A percentile compares a stretch with the other conserved stretches of the same genome.
Evolutionary conservation across 23 red algal species (phyloP).

Genomic region (Pyropia yezoensis): DNA sequence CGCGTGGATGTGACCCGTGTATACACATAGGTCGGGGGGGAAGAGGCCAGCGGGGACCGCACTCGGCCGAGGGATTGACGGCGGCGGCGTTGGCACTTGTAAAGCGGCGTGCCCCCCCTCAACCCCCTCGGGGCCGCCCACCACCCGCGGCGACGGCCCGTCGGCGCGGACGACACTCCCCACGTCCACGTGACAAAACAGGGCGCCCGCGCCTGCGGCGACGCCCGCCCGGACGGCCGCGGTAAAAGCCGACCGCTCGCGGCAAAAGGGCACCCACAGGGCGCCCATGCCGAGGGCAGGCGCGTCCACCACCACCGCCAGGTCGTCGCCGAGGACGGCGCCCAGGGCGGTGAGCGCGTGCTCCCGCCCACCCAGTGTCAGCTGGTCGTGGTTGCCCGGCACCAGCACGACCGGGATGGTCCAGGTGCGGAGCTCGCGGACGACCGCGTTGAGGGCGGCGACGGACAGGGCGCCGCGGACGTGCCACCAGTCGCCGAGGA

Average conservation of each 20-base stretch:
- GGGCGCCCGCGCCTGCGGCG: conserved; percentile 20
- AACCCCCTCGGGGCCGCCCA: no score
- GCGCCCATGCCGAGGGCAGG: conserved; percentile 49
- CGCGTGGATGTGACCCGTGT: conserved; percentile 71
- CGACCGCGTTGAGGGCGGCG: conserved; percentile 46
- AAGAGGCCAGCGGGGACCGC: conserved; percentile 36
- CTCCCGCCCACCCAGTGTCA: conserved; percentile 47
- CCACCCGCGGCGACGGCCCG: conserved; percentile 7
- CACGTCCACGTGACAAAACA: conserved; percentile 85
- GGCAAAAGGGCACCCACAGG: conserved; percentile 61
- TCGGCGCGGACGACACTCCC: conserved; percentile 39
- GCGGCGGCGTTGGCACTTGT: conserved; percentile 1
- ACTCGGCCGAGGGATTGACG: conserved; percentile 1
- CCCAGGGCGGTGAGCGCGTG: conserved; percentile 60
- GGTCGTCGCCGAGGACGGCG: conserved; percentile 23
- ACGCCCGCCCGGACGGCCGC: conserved; percentile 20
- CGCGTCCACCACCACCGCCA: conserved; percentile 34
- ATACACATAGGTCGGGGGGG: conserved; percentile 28
- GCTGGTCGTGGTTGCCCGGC: conserved; percentile 83
- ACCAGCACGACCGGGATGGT: conserved; percentile 55
- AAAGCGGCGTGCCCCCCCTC: conserved; percentile 25
- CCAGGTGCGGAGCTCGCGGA: conserved; percentile 34
- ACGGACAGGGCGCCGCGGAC: conserved; percentile 60
- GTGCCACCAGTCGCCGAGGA: conserved; percentile 91
- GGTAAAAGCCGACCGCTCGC: conserved; percentile 13